A percentile compares a stretch with the other conserved stretches of the same genome.
These are phyloP conservation scores for Coelastrella sp. DNA, from an alignment of 139 green algal genomes.

Conservation along the genomic window DNA sequence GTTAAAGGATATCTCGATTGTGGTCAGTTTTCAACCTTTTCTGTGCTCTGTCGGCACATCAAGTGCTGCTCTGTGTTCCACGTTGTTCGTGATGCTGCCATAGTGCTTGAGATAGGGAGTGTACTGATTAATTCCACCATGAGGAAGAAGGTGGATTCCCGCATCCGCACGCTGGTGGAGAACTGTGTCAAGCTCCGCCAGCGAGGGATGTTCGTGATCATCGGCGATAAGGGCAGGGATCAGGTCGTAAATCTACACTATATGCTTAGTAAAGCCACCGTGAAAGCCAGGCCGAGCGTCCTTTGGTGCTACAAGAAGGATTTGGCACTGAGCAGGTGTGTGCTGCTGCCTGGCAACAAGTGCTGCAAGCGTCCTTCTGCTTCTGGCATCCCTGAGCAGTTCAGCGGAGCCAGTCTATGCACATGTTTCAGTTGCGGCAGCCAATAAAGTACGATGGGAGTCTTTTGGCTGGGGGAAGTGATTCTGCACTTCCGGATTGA, in stretches of 20 bases:
- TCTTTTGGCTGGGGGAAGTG: not conserved
- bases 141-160: slow-evolving; percentile 97
- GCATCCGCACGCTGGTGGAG: slow-evolving; percentile 97
- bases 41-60: no score
- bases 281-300: slow-evolving; percentile 95
- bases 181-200: slow-evolving; percentile 94
- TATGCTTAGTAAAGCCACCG: slow-evolving; percentile 95
- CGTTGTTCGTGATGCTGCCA: no score
- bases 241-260: slow-evolving; percentile 99
- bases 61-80: no score
- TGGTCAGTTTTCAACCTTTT: no score
- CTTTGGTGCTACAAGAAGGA: slow-evolving; percentile 99
- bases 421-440: no score
- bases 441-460: not conserved
- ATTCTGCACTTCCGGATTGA: not conserved
- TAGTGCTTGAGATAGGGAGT: no score
- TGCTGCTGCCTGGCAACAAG: slow-evolving; percentile 19
- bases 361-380: no score
- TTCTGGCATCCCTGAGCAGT: no score
- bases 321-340: slow-evolving; percentile 91
- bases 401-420: no score
- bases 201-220: slow-evolving; percentile 94
- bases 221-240: slow-evolving; percentile 97
- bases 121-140: slow-evolving; percentile 66
- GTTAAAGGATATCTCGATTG: no score